Evolutionary conservation across 305 asterid genomes (phyloP).

Genomic region (Nicotiana rustica): DNA sequence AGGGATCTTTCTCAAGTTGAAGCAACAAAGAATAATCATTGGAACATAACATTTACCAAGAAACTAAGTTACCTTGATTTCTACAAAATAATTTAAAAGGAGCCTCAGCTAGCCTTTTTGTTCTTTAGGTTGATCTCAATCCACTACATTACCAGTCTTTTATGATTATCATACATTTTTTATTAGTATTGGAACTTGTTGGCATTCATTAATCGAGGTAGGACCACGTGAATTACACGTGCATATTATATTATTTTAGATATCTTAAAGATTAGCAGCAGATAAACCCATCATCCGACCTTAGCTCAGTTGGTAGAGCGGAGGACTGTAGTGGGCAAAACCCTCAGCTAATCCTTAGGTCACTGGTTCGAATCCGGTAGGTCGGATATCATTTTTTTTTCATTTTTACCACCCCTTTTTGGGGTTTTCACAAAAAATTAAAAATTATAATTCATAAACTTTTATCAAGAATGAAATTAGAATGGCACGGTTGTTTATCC

Average conservation of each 20-base stretch:
- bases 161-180: not conserved
- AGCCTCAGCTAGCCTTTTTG: not conserved
- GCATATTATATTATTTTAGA: no score
- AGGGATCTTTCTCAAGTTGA: conserved; percentile 29
- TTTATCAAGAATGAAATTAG: no score
- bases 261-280: no score
- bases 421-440: no score
- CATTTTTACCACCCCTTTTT: not conserved
- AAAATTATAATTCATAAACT: no score
- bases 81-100: conserved; percentile 16
- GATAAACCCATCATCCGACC: conserved; percentile 55
- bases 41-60: conserved; percentile 27
- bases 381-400: not conserved
- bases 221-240: no score
- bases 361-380: conserved; percentile 36
- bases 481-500: no score
- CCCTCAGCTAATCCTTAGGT: conserved; percentile 29
- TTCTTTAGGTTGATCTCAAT: conserved; percentile 5
- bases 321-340: conserved; percentile 74
- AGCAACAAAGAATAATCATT: conserved; percentile 33
- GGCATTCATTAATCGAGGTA: no score
- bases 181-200: conserved; percentile 12
- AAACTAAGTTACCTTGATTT: not conserved
- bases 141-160: not conserved
- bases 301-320: conserved; percentile 99